Evolutionary conservation across 2,329 filamentous ascomycete genomes (phyloP), one percentile per base, ranked within the genome.

Genomic region (Coniochaeta pulveracea): DNA sequence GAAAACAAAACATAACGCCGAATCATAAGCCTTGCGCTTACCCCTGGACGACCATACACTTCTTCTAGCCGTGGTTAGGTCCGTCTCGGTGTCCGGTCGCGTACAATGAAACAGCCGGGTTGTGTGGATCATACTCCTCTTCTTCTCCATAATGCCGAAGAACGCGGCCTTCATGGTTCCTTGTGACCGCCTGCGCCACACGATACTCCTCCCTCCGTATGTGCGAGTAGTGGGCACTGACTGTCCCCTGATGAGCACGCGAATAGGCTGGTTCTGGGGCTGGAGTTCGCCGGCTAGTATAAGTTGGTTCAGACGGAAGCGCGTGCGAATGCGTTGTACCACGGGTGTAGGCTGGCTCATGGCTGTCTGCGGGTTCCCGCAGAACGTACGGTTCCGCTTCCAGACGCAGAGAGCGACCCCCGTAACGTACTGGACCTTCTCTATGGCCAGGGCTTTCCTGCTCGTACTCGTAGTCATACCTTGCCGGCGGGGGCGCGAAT

Each of bases 81-180:
- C n/a, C n/a, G n/a, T n/a, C n/a, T n/a, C n/a, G n/a, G n/a, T n/a
- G n/a, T n/a, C n/a, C n/a, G n/a, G n/a, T n/a, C n/a, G n/a, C n/a
- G n/a, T n/a, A n/a, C n/a, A n/a, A n/a, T 11, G 48, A 47, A 18
- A 46, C 47, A 27, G 48, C 51, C 10, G 57, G 57, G 42, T 55
- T 55, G 27, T 54, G 54, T 16, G 61, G 60, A 34, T 66, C 61
- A 33, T 68, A 66, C 39, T 64, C 60, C 35, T 63, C 59, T 33
- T 56, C 47, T 30, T 51, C 52, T 31, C 39, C 39, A 26, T 37
- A 19, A 3, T 19, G 28, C 5, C 18, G n/a, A 12, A 16, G 17
- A 3, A 9, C 10, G 8, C 28, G n/a, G 28, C 18, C 28, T 23
- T 8, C 21, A 17, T 43, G 41, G 4, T 37, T 27, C 4, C 37